Evolutionary conservation across 2,329 filamentous ascomycete genomes (phyloP).

Genomic region (Colletotrichum paranaense): DNA sequence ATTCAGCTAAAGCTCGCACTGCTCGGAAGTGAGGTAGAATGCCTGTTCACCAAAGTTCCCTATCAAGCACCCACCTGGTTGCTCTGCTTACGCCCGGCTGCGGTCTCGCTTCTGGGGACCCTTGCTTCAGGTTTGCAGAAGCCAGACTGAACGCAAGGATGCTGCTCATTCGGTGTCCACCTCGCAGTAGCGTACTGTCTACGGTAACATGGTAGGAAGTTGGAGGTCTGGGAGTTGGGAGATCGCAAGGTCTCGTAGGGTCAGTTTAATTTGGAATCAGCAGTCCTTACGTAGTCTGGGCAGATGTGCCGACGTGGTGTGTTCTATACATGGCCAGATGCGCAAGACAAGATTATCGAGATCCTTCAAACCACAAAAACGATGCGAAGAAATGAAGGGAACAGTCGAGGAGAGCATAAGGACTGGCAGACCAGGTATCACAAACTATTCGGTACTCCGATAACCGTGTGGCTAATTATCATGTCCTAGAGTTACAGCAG

Average conservation of each 20-base stretch:
- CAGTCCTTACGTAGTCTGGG: background rate
- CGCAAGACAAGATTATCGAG: background rate
- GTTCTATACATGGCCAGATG: background rate
- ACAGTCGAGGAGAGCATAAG: background rate
- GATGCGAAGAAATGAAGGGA: background rate
- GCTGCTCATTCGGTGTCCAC: background rate
- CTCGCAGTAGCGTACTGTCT: slow-evolving; percentile 15
- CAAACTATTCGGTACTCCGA: background rate
- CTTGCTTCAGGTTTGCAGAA: slow-evolving; percentile 13
- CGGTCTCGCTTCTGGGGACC: slow-evolving; percentile 16
- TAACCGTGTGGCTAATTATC: too few species aligned
- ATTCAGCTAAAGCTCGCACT: background rate
- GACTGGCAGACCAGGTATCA: background rate
- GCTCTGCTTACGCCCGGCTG: slow-evolving; percentile 23
- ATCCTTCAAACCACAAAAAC: background rate
- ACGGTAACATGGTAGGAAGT: background rate
- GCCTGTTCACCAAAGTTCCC: slow-evolving; percentile 16
- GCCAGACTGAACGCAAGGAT: slow-evolving; percentile 14
- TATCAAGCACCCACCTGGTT: slow-evolving; percentile 6
- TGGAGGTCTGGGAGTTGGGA: slow-evolving; percentile 1
- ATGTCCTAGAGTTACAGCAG: too few species aligned
- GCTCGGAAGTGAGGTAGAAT: background rate
- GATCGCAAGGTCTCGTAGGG: slow-evolving; percentile 20
- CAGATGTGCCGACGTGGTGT: background rate
- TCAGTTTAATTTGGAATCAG: slow-evolving; percentile 14